Evolutionary conservation across 768 basidiomycete species (phyloP), one percentile per base, ranked within the genome.

Genomic region (Coprinellus aureogranulatus): DNA sequence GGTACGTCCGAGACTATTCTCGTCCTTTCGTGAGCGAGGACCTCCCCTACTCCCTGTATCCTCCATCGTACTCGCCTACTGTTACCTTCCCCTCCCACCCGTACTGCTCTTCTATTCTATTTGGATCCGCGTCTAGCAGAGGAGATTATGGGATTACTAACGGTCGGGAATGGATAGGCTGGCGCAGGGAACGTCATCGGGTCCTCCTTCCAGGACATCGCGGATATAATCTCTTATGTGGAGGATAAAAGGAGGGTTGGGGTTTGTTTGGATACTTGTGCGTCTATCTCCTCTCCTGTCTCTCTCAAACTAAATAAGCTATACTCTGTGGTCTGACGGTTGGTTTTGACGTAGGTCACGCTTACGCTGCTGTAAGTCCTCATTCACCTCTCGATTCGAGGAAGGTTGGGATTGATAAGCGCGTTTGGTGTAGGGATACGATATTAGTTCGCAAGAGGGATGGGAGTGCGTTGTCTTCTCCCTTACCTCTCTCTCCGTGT

Each of bases 181-280:
- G 34, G 34, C 34, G 34, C 34, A 34, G 16, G 87, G 87, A 93
- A 92, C 62, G 80, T 91, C 44, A 79, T 94, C 45, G 92, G 92
- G 0, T 83, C 85, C 2, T 76, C 79, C 26, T 91, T 93, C 63
- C 69, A 77, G 4, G 85, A 94, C 58, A 66, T 94, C 6, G 81
- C 77, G 0, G 75, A 72, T 2, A 92, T 94, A 48, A 94, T 95
- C 45, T 8, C 41, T 8, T n/a, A 18, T 22, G 88, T 94, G 1
- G 75, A 86, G 3, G 84, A 93, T 65, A 93, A 93, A 70, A 72
- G 73, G 0, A 71, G 92, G 46, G 83, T 94, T 2, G 89, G 90
- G 0, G 87, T 94, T 4, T 94, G 92, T 68, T 72, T 95, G 41
- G 92, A 95, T 70, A 94, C 93, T 0, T 94, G 92, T 87, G 62